Conservation (phyloP, 2,329 filamentous ascomycete genomes). For the Neocucurbitaria cava region DNA sequence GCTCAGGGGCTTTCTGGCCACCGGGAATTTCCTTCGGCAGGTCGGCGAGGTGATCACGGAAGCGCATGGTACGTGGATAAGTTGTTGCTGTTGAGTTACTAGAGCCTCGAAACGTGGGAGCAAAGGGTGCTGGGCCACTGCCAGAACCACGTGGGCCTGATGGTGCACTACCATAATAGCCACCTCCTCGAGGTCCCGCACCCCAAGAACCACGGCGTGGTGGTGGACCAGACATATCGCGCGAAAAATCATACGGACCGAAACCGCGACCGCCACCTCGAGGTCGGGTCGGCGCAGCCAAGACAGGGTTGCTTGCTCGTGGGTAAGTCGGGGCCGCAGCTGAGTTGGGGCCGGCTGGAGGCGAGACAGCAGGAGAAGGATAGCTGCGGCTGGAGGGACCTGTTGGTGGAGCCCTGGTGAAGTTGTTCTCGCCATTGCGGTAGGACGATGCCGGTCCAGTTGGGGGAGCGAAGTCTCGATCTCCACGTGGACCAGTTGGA, state of each 20-base stretch:
- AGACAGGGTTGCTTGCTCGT: constrained; percentile 44
- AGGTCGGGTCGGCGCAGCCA: constrained; percentile 50
- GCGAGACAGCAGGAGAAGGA: constrained; percentile 48
- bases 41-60: constrained; percentile 52
- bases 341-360: constrained; percentile 47
- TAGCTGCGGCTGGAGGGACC: constrained; percentile 48
- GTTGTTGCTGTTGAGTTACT: constrained; percentile 54
- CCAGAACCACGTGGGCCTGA: constrained; percentile 43
- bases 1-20: constrained; percentile 52
- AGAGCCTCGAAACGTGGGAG: constrained; percentile 51
- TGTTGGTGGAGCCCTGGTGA: constrained; percentile 47
- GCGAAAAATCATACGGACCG: constrained; percentile 44
- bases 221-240: constrained; percentile 42
- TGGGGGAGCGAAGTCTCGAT: constrained; percentile 48
- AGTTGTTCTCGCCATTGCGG: constrained; percentile 46
- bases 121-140: constrained; percentile 36
- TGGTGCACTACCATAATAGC: constrained; percentile 38
- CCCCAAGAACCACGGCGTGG: constrained; percentile 48
- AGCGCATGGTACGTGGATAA: constrained; percentile 57
- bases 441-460: constrained; percentile 45
- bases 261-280: constrained; percentile 51
- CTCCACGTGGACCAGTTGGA: constrained; percentile 44
- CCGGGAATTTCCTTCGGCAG: constrained; percentile 55
- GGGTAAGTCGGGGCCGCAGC: constrained; percentile 44
- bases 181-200: constrained; percentile 39